These are phyloP conservation scores for Geosmithia flava DNA, from an alignment of 2,329 filamentous ascomycete genomes.

Conservation along the genomic window DNA sequence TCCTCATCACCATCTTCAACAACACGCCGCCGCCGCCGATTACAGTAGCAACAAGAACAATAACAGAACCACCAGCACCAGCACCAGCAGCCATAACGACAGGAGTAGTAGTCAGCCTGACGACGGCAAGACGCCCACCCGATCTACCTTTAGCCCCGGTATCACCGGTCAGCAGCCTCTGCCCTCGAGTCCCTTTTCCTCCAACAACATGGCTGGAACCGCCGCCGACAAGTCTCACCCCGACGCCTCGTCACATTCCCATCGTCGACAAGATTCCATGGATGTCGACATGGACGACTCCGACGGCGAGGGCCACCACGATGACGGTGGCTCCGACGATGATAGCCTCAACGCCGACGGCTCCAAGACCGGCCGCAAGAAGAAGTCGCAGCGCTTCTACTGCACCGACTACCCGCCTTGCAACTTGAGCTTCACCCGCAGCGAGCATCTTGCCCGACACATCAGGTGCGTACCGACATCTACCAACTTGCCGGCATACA, in stretches of 20 bases:
- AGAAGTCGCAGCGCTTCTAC: constrained; percentile 92
- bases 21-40: constrained; percentile 5
- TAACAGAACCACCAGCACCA: constrained; percentile 5
- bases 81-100: constrained; percentile 5
- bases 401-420: constrained; percentile 93
- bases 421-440: constrained; percentile 86
- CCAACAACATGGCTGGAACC: background rate
- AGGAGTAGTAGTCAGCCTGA: constrained; percentile 15
- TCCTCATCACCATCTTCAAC: constrained; percentile 10
- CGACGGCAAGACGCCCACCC: constrained; percentile 50
- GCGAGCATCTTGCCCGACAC: constrained; percentile 88
- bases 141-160: constrained; percentile 34
- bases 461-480: constrained; percentile 52
- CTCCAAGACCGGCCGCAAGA: constrained; percentile 75
- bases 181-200: constrained; percentile 16
- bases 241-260: constrained; percentile 49
- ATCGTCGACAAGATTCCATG: constrained; percentile 40
- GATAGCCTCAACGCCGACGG: constrained; percentile 52
- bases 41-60: background rate
- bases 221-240: constrained; percentile 31
- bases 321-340: constrained; percentile 31
- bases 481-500: background rate
- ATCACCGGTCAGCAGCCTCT: constrained; percentile 39
- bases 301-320: constrained; percentile 41
- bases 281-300: constrained; percentile 71